Base-by-base conservation (phyloP, 2,329 filamentous ascomycete genomes). In the Furcasterigmium furcatum region DNA sequence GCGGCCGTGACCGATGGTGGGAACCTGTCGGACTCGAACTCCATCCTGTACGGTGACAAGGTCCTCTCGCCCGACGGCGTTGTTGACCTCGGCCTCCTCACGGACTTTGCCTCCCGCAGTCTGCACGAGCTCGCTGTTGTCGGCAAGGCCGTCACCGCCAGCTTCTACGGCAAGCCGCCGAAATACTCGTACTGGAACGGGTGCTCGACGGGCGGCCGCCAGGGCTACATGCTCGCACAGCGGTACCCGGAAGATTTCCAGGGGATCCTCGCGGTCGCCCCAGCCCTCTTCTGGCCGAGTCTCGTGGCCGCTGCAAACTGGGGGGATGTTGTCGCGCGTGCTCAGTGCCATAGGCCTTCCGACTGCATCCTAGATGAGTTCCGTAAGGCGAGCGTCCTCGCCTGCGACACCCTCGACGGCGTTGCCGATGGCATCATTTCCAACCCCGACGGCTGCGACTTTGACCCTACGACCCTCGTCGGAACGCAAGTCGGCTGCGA, bases 191-290 rank as follows among this genome's bases (percentile, higher is more conserved):
- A 79, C 56, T 79, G 70, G 54, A 61, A 65, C 9, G 77, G 77
- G 13, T 80, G 77, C 52, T 77, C 73, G 1, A 77, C 73, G 0
- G 77, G 79, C 12, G 79, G 79, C 3, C 64, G 79, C 1, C 77
- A 82, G 56, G 79, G 77, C 8, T 59, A 79, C 20, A 73, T 74
- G 52, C 64, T 74, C 10, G 71, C 74, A 0, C 73, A 81, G 51
- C 57, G 66, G 9, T 79, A 73, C 47, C 77, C 78, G 0, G 64
- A 72, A 1, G 71, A 74, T 27, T 80, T 77, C 38, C 73, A 81
- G 38, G 78, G 78, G 3, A 70, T 80, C 13, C 55, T 78, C 0
- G 76, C 76, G 1, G 70, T 66, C 0, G 62, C 62, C 2, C 68
- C 72, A 1, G 76, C 72, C 7, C 49, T 71, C 6, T 55, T 65